Base-by-base conservation (phyloP, 2,329 filamentous ascomycete genomes). In the Sclerotinia minor region DNA sequence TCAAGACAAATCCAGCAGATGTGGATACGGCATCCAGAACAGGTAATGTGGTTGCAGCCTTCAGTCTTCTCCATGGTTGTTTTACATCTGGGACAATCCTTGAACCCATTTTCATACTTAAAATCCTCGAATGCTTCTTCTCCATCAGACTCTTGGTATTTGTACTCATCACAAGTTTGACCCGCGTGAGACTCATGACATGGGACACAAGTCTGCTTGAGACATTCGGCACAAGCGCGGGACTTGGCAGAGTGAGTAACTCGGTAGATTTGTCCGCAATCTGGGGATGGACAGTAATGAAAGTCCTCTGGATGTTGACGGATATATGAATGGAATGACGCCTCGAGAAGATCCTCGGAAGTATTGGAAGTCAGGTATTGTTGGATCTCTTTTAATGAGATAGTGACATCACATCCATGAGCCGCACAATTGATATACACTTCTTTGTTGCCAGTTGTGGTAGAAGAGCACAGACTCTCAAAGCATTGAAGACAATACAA, bases 1-100 rank as follows among this genome's bases (percentile, higher is more conserved):
- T 63, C 68, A 73, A 83, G 69, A 68, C 83, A 85, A 3, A 79
- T 75, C 81, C 82, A 85, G 69, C 82, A 85, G 32, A 84, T 81
- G 67, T 83, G 80, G 1, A 76, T 71, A 3, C 73, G 69, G 67
- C 83, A 85, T 0, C 69, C 71, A 1, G 29, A 45, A 68, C 83
- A 84, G 0, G 69, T 72, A 69, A 84, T 81, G 70, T 84, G 81
- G 69, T 83, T 79, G 68, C 83, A 85, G 0, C 82, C 83, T 0
- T 74, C 67, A 3, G 44, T 69, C 53, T 76, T 77, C 64, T 75
- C 67, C 8, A 77, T 74, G 1, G 69, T 19, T 2, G 69, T 68
- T 19, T 65, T 70, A 67, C 75, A 78, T 32, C 71, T 72, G 0
- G 73, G 81, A 44, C 82, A 84, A 52, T 79, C 74, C 60, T 80